Evolutionary conservation across 1,284 basidiomycete species (phyloP).

Genomic region (Stygiomarasmius scandens): DNA sequence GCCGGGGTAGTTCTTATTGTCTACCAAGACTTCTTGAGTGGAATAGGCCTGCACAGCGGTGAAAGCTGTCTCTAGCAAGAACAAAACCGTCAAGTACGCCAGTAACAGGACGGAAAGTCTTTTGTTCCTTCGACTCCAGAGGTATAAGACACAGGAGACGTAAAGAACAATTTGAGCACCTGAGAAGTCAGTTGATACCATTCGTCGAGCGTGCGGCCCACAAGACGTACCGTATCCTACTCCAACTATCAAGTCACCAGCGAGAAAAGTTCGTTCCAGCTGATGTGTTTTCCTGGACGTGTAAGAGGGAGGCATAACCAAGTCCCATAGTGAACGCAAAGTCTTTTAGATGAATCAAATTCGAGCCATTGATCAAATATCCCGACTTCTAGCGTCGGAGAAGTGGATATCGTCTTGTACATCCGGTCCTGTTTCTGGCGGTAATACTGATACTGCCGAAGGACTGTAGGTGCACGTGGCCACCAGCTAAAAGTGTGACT

Average conservation of each 20-base stretch:
- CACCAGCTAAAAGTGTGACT: no score
- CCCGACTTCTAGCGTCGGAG: no score
- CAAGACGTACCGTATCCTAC: constrained; percentile 33
- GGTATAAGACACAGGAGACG: constrained; percentile 36
- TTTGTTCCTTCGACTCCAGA: constrained; percentile 41
- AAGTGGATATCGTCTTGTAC: no score
- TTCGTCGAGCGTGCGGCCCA: neutral
- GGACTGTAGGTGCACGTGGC: no score
- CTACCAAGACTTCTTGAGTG: no score
- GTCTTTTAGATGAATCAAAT: no score
- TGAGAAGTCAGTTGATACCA: no score
- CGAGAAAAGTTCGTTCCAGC: constrained; percentile 39
- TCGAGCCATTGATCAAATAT: no score
- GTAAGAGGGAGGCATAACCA: no score
- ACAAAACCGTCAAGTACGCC: constrained; percentile 39
- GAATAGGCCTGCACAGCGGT: constrained; percentile 32
- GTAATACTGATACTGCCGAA: no score
- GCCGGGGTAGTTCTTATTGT: constrained; percentile 44
- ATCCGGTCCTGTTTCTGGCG: no score
- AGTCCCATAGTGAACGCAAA: no score
- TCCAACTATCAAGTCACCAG: constrained; percentile 37
- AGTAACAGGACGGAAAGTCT: constrained; percentile 36
- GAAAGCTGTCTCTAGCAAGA: constrained; percentile 42
- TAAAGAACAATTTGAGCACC: constrained; percentile 44
- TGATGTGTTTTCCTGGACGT: constrained; percentile 27